These are phyloP conservation scores for Microbotryomycetes sp. DNA, from an alignment of 1,284 basidiomycete species.

Conservation along the genomic window DNA sequence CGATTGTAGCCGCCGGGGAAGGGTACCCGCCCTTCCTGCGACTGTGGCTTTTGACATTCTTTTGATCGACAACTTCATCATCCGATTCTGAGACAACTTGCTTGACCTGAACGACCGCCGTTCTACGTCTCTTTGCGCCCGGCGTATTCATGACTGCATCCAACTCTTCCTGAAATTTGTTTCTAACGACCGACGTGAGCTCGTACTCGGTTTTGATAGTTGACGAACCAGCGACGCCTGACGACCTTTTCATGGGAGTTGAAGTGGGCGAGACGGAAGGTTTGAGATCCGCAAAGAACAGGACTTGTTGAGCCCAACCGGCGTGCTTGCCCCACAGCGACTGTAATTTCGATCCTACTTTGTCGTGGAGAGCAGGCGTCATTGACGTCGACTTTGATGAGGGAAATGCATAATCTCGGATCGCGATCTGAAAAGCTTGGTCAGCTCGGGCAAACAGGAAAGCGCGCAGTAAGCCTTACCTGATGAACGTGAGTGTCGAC, in stretches of 20 bases:
- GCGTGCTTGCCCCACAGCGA: conserved; percentile 66
- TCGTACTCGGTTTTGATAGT: not conserved
- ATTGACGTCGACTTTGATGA: conserved; percentile 51
- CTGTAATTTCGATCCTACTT: conserved; percentile 59
- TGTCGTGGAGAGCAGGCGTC: conserved; percentile 69
- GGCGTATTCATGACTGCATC: conserved; percentile 12
- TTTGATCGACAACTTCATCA: not conserved
- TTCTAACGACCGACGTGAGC: not conserved
- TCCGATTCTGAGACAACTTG: not conserved
- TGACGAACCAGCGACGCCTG: not conserved
- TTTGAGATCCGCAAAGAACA: conserved; percentile 53
- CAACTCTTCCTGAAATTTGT: conserved; percentile 23
- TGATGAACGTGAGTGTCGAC: conserved; percentile 81
- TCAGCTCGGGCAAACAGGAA: not conserved
- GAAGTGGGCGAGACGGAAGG: not conserved
- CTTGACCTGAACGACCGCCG: not conserved
- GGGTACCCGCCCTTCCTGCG: not conserved
- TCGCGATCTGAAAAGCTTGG: conserved; percentile 56
- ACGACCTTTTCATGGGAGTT: not conserved
- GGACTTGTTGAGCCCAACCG: conserved; percentile 85
- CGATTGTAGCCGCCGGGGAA: not conserved
- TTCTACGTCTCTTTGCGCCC: not conserved
- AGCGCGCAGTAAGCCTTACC: not conserved
- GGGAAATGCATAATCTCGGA: conserved; percentile 68
- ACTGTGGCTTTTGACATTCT: not conserved